Base-by-base conservation (phyloP, 139 green algal genomes). In the Coccomyxa sp. region DNA sequence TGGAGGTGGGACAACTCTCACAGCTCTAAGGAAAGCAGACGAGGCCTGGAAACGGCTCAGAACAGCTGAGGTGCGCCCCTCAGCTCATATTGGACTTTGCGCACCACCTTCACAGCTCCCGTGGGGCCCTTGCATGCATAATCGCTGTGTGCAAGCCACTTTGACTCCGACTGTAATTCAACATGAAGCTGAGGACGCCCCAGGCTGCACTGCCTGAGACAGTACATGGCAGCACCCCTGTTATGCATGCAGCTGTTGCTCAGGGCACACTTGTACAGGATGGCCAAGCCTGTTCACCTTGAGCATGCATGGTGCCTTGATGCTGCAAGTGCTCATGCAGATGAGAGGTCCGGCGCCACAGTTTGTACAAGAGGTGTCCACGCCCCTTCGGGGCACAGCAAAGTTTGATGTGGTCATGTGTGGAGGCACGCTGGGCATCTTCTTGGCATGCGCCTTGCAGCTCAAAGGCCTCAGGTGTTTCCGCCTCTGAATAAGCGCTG, bases 391-490 rank as follows among this genome's bases (percentile, higher is more conserved):
- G 0, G 34, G n/a, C 0, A n/a, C 79, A 14, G 36, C 80, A 4
- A 24, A 77, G 10, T 78, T 78, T 73, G 84, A 90, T 73, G 86
- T 88, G 2, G 79, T 91, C 12, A 92, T 99, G 58, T 96, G 90
- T 70, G 96, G 96, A 0, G 96, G 96, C 33, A 98, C 94, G 36
- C 86, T 97, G 44, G 93, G 93, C 44, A 89, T 96, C 68, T 97
- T 99, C 40, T 50, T 95, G 12, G 96, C 95, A 0, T 80, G 79
- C 6, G 87, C 92, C 27, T 84, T 99, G 58, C 90, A 92, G 54
- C 40, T 82, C 14, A 58, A 80, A 33, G 95, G 95, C 7, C 70
- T 91, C 55, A 81, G 58, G 78, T 82, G 29, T 34, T 24, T 12
- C 2, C 24, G 12, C 39, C 35, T 41, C 14, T 14, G 22, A 41